Percentiles rank a stretch among this genome's conserved stretches.
Conservation (phyloP, 2,329 filamentous ascomycete genomes). For the Epicoccum nigrum region DNA sequence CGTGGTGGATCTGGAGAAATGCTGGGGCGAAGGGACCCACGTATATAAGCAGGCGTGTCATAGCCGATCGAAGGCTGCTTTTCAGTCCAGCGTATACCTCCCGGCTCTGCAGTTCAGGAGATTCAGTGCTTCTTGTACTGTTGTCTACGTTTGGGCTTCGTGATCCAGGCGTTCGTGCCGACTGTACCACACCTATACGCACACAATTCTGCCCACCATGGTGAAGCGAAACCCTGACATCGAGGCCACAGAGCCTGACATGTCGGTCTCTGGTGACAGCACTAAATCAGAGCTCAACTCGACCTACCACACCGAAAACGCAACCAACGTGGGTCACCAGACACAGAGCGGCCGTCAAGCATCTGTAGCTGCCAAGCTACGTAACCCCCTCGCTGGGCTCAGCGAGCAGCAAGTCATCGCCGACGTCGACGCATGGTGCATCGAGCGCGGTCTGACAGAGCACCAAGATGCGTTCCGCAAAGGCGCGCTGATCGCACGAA, state of each 20-base stretch:
- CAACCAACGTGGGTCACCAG: constrained; percentile 9
- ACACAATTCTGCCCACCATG: constrained; percentile 21
- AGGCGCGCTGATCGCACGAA: constrained; percentile 56
- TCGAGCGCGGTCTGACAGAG: constrained; percentile 55
- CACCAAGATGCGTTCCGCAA: constrained; percentile 58
- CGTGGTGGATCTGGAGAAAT: constrained; percentile 8
- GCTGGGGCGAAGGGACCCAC: constrained; percentile 1
- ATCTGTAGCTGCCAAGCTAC: constrained; percentile 45
- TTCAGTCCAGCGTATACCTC: not conserved
- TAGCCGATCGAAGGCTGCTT: not conserved
- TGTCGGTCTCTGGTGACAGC: constrained; percentile 28
- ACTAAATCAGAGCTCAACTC: constrained; percentile 31
- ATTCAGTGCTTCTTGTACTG: not conserved
- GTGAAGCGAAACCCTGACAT: constrained; percentile 33
- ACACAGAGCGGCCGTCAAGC: constrained; percentile 4
- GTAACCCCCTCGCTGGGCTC: constrained; percentile 63
- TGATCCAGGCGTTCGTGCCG: not conserved
- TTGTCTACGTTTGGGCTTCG: not conserved
- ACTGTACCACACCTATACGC: not conserved
- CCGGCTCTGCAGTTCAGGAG: not conserved
- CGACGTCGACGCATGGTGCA: constrained; percentile 62
- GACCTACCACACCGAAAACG: constrained; percentile 30
- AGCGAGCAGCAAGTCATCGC: constrained; percentile 58
- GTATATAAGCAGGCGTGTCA: constrained; percentile 10
- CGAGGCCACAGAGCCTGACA: constrained; percentile 32